These are phyloP conservation scores for Dictyostelium brefeldianum DNA, from an alignment of 78 protist species.

Conservation along the genomic window DNA sequence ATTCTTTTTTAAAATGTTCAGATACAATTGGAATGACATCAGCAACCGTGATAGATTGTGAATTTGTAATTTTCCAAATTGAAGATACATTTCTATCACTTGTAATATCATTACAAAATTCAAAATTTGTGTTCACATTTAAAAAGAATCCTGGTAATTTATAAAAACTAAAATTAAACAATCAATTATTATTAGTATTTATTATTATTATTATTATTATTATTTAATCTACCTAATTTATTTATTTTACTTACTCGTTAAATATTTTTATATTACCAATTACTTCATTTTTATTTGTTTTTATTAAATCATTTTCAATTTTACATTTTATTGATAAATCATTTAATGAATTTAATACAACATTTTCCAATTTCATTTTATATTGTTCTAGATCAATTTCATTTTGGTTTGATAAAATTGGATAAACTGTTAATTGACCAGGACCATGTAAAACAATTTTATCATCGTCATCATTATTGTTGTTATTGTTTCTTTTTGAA, in stretches of 20 bases:
- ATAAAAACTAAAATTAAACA: constrained; percentile 2
- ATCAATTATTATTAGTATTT: background rate
- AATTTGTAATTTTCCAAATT: background rate
- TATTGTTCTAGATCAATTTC: background rate
- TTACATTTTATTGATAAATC: background rate
- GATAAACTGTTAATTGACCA: constrained; percentile 58
- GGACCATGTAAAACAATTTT: constrained; percentile 61
- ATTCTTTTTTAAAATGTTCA: constrained; percentile 12
- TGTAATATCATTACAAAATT: background rate
- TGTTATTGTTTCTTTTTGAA: background rate
- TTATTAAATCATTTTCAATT: constrained; percentile 36
- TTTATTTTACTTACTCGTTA: constrained; percentile 48
- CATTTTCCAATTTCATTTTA: constrained; percentile 2
- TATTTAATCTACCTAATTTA: background rate
- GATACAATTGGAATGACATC: constrained; percentile 20
- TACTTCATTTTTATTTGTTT: constrained; percentile 21
- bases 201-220: background rate
- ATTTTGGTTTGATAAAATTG: constrained; percentile 11
- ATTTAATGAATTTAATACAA: background rate
- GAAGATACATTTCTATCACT: constrained; percentile 16
- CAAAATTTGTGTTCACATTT: constrained; percentile 48
- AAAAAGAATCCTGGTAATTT: constrained; percentile 54
- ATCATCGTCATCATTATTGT: background rate
- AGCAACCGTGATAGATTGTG: constrained; percentile 6
- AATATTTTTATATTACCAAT: constrained; percentile 58